Conservation (phyloP, 2,329 filamentous ascomycete species). For the Coniochaeta pulveracea region DNA sequence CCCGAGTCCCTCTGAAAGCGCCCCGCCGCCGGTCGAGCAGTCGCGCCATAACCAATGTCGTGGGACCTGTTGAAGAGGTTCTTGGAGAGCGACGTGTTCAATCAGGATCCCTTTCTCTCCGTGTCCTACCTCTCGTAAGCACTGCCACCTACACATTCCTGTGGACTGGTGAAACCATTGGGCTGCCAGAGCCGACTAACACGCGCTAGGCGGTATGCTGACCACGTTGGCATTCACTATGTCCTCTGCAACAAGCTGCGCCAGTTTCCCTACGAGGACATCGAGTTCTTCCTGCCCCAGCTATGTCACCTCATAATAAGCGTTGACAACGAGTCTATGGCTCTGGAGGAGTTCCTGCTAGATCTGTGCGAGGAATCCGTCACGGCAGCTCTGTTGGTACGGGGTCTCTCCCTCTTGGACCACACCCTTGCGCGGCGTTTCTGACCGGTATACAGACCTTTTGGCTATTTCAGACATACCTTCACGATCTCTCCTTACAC, state of each 20-base stretch:
- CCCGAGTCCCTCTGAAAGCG: slow-evolving; percentile 15
- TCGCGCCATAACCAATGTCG: slow-evolving; percentile 28
- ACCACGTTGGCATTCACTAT: slow-evolving; percentile 84
- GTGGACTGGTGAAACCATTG: neutral
- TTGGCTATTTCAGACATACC: slow-evolving; percentile 82
- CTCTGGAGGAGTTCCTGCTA: slow-evolving; percentile 75
- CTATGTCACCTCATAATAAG: slow-evolving; percentile 82
- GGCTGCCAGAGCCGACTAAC: neutral
- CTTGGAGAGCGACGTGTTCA: slow-evolving; percentile 90
- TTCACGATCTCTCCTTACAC: slow-evolving; percentile 67
- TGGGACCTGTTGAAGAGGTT: slow-evolving; percentile 85
- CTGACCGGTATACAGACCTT: slow-evolving; percentile 54
- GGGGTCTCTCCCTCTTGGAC: slow-evolving; percentile 18
- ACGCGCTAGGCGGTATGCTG: slow-evolving; percentile 61
- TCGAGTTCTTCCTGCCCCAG: slow-evolving; percentile 85
- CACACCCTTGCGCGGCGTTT: slow-evolving; percentile 1
- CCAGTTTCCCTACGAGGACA: slow-evolving; percentile 82
- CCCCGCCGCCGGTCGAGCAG: slow-evolving; percentile 13
- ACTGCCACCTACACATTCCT: slow-evolving; percentile 8
- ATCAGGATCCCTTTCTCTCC: slow-evolving; percentile 78
- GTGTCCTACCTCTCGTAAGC: slow-evolving; percentile 81
- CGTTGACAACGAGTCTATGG: slow-evolving; percentile 86
- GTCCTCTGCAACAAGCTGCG: slow-evolving; percentile 81
- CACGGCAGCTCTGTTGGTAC: slow-evolving; percentile 69
- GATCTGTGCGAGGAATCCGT: slow-evolving; percentile 82